phyloP scores from a whole-genome alignment of 2,329 filamentous ascomycete genomes.

The Botrytis sinoallii region DNA sequence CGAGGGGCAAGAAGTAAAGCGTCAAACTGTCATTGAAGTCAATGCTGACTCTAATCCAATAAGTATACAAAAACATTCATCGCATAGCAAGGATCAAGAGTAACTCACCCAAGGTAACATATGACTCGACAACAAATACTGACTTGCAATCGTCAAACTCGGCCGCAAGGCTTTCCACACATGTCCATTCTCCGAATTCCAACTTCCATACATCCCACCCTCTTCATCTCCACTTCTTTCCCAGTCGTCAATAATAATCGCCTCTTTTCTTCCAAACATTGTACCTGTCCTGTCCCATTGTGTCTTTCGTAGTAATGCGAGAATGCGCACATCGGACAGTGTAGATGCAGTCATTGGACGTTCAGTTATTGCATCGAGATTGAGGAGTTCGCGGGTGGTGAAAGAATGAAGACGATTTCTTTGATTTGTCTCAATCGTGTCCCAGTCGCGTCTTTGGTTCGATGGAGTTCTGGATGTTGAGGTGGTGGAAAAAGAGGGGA shows the following conservation, averaged over 20 bases:
- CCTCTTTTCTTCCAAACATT: neutral
- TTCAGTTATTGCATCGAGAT: neutral
- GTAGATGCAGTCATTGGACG: neutral
- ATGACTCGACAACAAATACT: neutral
- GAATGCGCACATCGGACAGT: neutral
- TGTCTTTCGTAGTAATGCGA: neutral
- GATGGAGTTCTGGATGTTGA: neutral
- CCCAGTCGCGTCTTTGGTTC: neutral
- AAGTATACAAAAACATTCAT: neutral
- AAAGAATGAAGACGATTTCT: neutral
- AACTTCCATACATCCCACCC: neutral
- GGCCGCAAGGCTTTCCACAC: neutral
- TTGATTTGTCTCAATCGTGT: neutral
- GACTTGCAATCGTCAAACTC: neutral
- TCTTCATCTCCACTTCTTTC: neutral
- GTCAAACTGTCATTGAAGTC: neutral
- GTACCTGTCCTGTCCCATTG: neutral
- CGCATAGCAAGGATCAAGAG: neutral
- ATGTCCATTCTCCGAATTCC: neutral
- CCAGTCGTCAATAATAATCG: neutral
- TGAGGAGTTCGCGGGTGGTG: neutral
- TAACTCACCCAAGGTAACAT: neutral
- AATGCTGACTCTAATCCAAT: neutral
- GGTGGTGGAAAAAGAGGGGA: neutral
- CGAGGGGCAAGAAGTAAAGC: neutral